Conservation (phyloP, 108 stramenopile species). For the Bacterosira constricta region DNA sequence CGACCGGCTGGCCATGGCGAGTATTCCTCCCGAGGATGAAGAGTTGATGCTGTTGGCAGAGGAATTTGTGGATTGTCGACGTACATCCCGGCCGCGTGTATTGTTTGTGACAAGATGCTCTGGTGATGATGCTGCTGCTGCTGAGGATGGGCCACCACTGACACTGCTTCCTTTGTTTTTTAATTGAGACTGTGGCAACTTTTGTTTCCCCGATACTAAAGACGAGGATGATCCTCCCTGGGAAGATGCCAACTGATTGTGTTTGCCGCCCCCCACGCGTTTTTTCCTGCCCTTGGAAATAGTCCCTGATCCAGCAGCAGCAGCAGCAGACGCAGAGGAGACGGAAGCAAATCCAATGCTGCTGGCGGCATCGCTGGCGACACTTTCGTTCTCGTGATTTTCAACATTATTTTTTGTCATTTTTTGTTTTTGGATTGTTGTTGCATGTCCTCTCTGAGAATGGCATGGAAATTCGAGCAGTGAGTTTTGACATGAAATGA, state of each 20-base stretch:
- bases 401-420: neutral
- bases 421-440: neutral
- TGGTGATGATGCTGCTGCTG: neutral
- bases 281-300: conserved; percentile 10
- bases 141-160: neutral
- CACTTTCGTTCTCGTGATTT: neutral
- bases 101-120: neutral
- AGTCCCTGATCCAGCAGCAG: neutral
- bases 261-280: conserved; percentile 1
- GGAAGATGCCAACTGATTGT: too few relatives aligned
- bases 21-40: neutral
- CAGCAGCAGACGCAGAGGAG: neutral
- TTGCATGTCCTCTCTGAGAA: neutral
- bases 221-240: too few relatives aligned
- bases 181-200: too few relatives aligned
- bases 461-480: neutral
- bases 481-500: neutral
- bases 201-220: too few relatives aligned
- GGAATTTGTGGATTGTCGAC: neutral
- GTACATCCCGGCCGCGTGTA: neutral
- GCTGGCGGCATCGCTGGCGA: neutral
- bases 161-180: too few relatives aligned
- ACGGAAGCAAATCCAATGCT: neutral
- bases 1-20: conserved; percentile 21
- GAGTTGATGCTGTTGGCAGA: neutral